These are phyloP conservation scores for Chrysochromulina parva DNA, from an alignment of 78 protist species.

Conservation along the genomic window DNA sequence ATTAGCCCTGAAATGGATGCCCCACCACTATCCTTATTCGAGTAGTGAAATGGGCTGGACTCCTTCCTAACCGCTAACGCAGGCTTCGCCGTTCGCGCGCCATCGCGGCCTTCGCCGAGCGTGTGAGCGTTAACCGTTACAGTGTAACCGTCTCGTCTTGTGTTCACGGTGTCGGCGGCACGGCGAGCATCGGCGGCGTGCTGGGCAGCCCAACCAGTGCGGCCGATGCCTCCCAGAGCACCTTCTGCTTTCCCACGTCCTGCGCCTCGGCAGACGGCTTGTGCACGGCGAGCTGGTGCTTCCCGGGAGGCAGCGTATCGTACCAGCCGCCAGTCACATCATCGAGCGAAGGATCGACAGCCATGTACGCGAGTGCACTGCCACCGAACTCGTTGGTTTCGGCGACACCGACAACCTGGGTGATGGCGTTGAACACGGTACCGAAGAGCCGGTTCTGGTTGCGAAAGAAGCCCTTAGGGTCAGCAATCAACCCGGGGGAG, in stretches of 20 bases:
- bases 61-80: too few species aligned
- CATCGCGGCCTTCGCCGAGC: too few species aligned
- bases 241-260: not conserved
- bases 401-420: not conserved
- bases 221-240: not conserved
- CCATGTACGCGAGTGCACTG: not conserved
- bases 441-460: not conserved
- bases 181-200: too few species aligned
- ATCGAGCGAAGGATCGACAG: not conserved
- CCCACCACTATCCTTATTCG: too few species aligned
- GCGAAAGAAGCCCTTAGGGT: constrained; percentile 8
- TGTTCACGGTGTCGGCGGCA: too few species aligned
- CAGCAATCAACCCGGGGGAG: constrained; percentile 9
- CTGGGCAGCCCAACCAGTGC: too few species aligned
- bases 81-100: too few species aligned
- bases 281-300: not conserved
- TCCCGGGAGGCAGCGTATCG: not conserved
- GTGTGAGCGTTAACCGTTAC: too few species aligned
- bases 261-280: not conserved
- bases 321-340: not conserved
- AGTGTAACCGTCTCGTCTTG: too few species aligned
- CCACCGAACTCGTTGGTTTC: not conserved
- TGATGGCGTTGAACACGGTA: not conserved
- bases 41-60: too few species aligned
- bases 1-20: too few species aligned